Evolutionary conservation across 2,329 filamentous ascomycete species (phyloP).

Genomic region (Capronia coronata): DNA sequence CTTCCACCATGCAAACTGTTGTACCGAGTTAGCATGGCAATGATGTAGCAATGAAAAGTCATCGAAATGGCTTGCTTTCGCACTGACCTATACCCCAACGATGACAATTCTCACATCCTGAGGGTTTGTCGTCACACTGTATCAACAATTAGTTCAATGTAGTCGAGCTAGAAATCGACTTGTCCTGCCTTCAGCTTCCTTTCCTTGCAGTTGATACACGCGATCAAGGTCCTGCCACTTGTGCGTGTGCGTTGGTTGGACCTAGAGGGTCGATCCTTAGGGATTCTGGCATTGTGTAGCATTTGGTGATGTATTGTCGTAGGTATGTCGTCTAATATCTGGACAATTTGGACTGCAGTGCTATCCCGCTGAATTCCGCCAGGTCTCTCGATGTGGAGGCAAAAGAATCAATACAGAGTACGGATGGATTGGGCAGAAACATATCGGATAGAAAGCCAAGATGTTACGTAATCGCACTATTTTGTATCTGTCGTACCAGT

Average conservation of each 20-base stretch:
- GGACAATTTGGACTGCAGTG: too few relatives aligned
- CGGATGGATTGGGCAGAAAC: too few relatives aligned
- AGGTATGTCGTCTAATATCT: not conserved
- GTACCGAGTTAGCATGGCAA: not conserved
- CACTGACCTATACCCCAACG: conserved; percentile 2
- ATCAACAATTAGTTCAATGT: not conserved
- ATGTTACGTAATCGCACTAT: not conserved
- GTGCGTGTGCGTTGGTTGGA: not conserved
- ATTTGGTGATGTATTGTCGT: too few relatives aligned
- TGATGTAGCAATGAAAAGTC: not conserved
- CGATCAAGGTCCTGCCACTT: not conserved
- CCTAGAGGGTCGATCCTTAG: not conserved
- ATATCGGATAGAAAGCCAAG: too few relatives aligned
- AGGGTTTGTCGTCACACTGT: conserved; percentile 1
- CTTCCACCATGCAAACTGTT: conserved; percentile 22
- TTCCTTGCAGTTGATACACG: conserved; percentile 6
- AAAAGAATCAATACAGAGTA: too few relatives aligned
- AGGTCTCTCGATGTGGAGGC: not conserved
- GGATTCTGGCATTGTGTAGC: not conserved
- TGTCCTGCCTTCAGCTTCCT: conserved; percentile 5
- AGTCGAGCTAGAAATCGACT: not conserved
- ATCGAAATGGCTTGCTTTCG: not conserved
- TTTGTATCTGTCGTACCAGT: too few relatives aligned
- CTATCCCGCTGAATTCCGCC: too few relatives aligned
- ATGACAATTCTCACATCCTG: conserved; percentile 5